A percentile compares a stretch with the other conserved stretches of the same genome.
Conservation (phyloP, 2,329 filamentous ascomycete genomes). For the Blastomyces emzantsi region DNA sequence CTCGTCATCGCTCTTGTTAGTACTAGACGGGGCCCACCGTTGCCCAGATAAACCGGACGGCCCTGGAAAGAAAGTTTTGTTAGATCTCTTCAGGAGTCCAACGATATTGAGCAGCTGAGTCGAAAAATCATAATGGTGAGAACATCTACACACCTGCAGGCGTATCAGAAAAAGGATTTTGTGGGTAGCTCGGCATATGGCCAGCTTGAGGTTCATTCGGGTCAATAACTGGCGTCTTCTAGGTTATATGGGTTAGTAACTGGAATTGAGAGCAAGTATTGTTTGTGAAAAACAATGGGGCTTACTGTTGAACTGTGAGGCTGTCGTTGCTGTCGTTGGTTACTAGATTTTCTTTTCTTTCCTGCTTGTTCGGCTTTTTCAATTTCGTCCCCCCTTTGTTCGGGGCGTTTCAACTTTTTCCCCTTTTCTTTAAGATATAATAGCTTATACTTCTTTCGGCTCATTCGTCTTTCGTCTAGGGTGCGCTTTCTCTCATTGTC, state of each 20-base stretch:
- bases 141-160: not conserved
- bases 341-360: not conserved
- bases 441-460: too few species aligned
- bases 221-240: not conserved
- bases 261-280: not conserved
- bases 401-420: too few species aligned
- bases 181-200: not conserved
- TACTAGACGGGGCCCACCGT: not conserved
- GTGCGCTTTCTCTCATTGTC: not conserved
- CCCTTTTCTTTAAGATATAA: too few species aligned
- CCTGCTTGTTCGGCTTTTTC: not conserved
- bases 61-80: not conserved
- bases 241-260: not conserved
- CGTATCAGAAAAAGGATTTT: not conserved
- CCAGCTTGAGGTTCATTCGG: not conserved
- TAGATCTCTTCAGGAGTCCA: not conserved
- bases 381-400: not conserved
- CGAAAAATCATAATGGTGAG: not conserved
- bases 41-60: not conserved
- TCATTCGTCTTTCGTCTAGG: not conserved
- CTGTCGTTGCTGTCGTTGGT: not conserved
- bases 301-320: not conserved
- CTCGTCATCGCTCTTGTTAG: not conserved
- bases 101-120: not conserved
- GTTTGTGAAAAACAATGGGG: not conserved